Evolutionary conservation across 192 early-diverging fungal species (phyloP), one percentile per base, ranked within the genome.

Genomic region (Coemansia sp.): DNA sequence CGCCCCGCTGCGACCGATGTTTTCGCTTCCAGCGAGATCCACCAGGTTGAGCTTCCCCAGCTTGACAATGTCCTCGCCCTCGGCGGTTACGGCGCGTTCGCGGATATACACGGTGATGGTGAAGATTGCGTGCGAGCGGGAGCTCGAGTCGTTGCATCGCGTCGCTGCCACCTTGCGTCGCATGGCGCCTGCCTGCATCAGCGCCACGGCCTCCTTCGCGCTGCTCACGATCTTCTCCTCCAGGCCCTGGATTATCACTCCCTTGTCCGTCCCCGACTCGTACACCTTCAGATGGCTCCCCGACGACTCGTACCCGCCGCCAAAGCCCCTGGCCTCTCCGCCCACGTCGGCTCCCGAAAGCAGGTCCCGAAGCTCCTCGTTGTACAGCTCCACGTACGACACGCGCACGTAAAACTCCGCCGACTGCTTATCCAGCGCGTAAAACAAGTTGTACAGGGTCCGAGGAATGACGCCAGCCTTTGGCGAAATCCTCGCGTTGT

Each of bases 31-130:
- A 0, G 97, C 95, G 61, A 99, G 67, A 73, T 99, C 97, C 0
- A 99, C 97, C 22, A 99, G 81, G 67, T 97, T 95, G 16, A 98
- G 78, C 59, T 98, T 98, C 19, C 95, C 96, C 42, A 94, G 83
- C 76, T 93, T 95, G n/a, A 94, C 61, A 1, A 96, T 68, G 39
- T 93, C 92, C 61, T 96, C 91, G 25, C 93, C 92, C 36, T 91
- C 90, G 0, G 86, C 83, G 0, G 72, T 66, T 42, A 65, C 61
- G 6, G 72, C 71, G 6, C 68, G 56, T 71, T 98, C 96, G 61
- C 89, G 90, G 20, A 92, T 91, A 68, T 93, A 89, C 9, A 95
- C 88, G 4, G 88, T 95, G 22, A 98, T 86, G 1, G 92, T 89
- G 69, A 95, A 97, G 16, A 98, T 90, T 13, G 90, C 90, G 66